These are phyloP conservation scores for Starmerella potacharoeniae DNA, from an alignment of 805 yeast genomes.

Conservation along the genomic window DNA sequence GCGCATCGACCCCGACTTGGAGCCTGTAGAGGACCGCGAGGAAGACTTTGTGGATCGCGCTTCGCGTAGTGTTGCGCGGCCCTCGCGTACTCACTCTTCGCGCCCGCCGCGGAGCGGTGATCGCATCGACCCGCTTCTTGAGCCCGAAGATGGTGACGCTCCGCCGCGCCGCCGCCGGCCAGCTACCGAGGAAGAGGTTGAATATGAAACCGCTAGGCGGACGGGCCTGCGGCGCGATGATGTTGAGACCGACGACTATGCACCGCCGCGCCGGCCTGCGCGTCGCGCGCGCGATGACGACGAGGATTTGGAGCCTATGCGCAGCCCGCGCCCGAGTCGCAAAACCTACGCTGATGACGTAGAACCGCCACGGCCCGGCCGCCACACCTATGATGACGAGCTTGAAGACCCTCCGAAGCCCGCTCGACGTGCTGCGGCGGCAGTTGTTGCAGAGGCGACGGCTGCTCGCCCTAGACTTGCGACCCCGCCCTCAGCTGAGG, in stretches of 20 bases:
- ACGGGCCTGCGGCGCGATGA: neutral
- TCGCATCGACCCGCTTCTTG: neutral
- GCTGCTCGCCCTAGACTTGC: neutral
- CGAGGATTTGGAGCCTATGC: neutral
- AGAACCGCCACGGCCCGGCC: neutral
- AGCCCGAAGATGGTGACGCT: neutral
- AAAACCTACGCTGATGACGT: neutral
- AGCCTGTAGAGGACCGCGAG: neutral
- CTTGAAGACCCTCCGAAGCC: neutral
- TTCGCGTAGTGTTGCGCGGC: neutral
- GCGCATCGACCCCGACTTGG: neutral
- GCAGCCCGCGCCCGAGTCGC: neutral
- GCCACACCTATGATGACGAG: neutral
- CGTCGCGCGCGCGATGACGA: conserved; percentile 3
- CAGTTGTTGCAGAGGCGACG: neutral
- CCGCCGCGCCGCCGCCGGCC: neutral
- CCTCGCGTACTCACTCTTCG: neutral
- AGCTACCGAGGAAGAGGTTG: neutral
- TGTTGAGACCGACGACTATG: neutral
- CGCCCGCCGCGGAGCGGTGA: neutral
- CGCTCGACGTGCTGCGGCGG: neutral
- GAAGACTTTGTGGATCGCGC: neutral
- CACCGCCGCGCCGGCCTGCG: neutral
- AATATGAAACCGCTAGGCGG: neutral
- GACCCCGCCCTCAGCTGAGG: neutral